These are phyloP conservation scores for Dictyophora rubrovolvata DNA, from an alignment of 768 basidiomycete genomes.

Conservation along the genomic window DNA sequence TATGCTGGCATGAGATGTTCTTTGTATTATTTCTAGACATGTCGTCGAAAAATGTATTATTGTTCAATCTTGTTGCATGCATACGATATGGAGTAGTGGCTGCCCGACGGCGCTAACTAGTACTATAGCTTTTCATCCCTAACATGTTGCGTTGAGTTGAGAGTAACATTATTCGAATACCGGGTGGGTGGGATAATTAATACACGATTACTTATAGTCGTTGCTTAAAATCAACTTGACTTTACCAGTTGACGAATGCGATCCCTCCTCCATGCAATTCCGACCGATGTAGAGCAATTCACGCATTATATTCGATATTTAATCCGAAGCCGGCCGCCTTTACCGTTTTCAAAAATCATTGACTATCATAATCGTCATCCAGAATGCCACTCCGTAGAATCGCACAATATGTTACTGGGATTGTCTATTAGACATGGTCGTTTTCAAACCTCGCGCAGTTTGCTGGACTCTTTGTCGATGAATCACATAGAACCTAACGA, in stretches of 20 bases:
- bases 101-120: too few relatives aligned
- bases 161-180: too few relatives aligned
- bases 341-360: slow-evolving; percentile 4
- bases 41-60: too few relatives aligned
- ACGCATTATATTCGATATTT: neutral
- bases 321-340: neutral
- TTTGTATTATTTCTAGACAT: neutral
- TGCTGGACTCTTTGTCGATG: slow-evolving; percentile 1
- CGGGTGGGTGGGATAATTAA: too few relatives aligned
- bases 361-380: neutral
- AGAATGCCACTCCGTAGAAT: slow-evolving; percentile 2
- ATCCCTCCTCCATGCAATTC: neutral
- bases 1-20: slow-evolving; percentile 20
- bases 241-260: slow-evolving; percentile 25
- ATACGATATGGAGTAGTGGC: too few relatives aligned
- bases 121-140: too few relatives aligned
- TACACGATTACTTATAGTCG: too few relatives aligned
- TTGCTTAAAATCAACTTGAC: too few relatives aligned
- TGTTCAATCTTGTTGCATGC: too few relatives aligned
- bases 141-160: too few relatives aligned
- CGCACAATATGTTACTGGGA: slow-evolving; percentile 2
- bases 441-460: neutral
- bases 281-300: neutral
- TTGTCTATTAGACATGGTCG: slow-evolving; percentile 5
- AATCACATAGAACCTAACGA: slow-evolving; percentile 1